phyloP scores from a whole-genome alignment of 108 stramenopile genomes.

The Epipyxis sp. region DNA sequence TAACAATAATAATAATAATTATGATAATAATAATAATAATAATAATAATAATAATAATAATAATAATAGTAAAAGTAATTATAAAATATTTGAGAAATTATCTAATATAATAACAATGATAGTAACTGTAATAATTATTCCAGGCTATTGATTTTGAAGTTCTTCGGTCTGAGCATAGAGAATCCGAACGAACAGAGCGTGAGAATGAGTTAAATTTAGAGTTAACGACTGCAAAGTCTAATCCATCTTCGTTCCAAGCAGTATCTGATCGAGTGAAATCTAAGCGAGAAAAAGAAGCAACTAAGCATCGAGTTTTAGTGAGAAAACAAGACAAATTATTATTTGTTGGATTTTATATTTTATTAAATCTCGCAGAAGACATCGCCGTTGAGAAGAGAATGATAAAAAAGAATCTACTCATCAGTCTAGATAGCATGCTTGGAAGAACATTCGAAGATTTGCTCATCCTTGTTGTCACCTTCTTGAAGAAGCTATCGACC shows the following conservation, averaged over 20 bases:
- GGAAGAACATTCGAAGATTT: conserved; percentile 47
- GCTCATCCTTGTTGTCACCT: conserved; percentile 50
- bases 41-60: too few species aligned
- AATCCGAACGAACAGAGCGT: neutral
- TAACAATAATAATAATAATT: too few species aligned
- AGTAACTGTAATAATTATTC: too few species aligned
- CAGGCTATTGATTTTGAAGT: conserved; percentile 58
- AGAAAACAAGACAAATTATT: conserved; percentile 57
- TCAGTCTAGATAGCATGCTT: conserved; percentile 34
- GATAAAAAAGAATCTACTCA: conserved; percentile 44
- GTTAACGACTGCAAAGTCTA: neutral
- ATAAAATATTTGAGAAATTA: too few species aligned
- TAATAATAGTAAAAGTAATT: too few species aligned
- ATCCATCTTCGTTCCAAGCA: neutral
- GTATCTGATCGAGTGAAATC: neutral
- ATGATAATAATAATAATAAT: too few species aligned
- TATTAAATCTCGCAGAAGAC: conserved; percentile 64
- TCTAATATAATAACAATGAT: too few species aligned
- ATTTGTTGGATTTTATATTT: conserved; percentile 55
- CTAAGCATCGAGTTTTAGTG: neutral
- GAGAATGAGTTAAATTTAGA: neutral
- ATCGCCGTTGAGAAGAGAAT: conserved; percentile 56
- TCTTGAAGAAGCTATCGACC: conserved; percentile 57
- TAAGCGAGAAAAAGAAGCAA: neutral
- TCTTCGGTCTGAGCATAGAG: conserved; percentile 35